These are phyloP conservation scores for Saksenaea oblongispora DNA, from an alignment of 371 early-diverging fungal genomes.

Conservation along the genomic window DNA sequence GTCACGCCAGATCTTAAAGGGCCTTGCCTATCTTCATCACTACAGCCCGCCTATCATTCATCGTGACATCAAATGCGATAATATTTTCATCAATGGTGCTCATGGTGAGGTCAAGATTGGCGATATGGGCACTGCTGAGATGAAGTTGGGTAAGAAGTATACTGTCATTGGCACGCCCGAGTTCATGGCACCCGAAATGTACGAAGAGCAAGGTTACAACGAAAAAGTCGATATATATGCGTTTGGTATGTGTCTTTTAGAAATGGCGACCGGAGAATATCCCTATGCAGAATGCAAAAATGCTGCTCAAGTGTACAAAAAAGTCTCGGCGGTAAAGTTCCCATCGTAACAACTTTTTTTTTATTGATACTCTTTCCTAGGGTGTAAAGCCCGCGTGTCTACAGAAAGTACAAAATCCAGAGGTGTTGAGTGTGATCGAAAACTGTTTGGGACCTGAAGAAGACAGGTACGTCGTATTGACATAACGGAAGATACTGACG, in stretches of 20 bases:
- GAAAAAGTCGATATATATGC: conserved; percentile 85
- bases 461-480: conserved; percentile 42
- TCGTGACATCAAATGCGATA: conserved; percentile 73
- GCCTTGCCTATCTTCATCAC: conserved; percentile 76
- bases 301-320: conserved; percentile 75
- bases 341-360: background rate
- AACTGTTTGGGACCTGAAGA: conserved; percentile 64
- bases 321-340: conserved; percentile 47
- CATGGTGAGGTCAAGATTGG: conserved; percentile 84
- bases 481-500: background rate
- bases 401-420: conserved; percentile 57
- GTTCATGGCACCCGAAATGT: conserved; percentile 81
- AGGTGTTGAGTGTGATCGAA: conserved; percentile 67
- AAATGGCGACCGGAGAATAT: conserved; percentile 79
- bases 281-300: conserved; percentile 82
- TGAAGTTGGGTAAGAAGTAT: conserved; percentile 73
- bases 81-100: conserved; percentile 83
- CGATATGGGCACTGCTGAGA: conserved; percentile 80
- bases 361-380: conserved; percentile 20
- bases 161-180: conserved; percentile 83
- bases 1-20: conserved; percentile 75
- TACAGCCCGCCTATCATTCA: conserved; percentile 81
- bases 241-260: conserved; percentile 83
- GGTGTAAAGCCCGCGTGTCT: conserved; percentile 71
- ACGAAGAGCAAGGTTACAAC: conserved; percentile 75